Base-by-base conservation (phyloP, 1,284 basidiomycete genomes). In the Ganoderma sinense region DNA sequence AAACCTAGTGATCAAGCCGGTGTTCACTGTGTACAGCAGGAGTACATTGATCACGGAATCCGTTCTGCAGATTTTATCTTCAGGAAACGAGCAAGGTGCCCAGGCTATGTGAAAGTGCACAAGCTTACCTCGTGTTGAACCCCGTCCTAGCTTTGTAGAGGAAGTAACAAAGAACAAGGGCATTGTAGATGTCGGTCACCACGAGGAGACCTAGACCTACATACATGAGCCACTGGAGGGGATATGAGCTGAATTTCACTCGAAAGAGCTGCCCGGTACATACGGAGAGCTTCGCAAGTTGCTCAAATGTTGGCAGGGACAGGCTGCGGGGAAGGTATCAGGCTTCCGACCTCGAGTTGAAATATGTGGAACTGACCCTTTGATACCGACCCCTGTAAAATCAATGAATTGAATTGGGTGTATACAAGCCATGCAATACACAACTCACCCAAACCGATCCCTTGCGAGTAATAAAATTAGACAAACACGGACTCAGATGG, bases 141-240 rank as follows among this genome's bases (percentile, higher is more conserved):
- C 65, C 65, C 14, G 65, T 66, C n/a, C 58, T 58, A 7, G 43
- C 59, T 43, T 60, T 45, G 14, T 58, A 58, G 55, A 60, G 58
- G 10, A 41, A 39, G 43, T 66, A 51, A 26, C 59, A 51, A 4
- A 66, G 65, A 16, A 61, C 65, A 11, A 33, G 41, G 20, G 65
- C 45, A 13, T 20, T 55, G 26, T 55, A 55, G 13, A 3, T 11
- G 16, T 55, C 51, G 23, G 26, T 5, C 26, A 55, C 51, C 4
- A 55, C 51, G 3, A 55, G 29, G 51, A 7, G 10, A 13, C 26
- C 51, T 8, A 55, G 14, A 13, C 51, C 51, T 29, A 55, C 2
- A 13, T 55, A 55, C 51, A 55, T 29, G 26, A 55, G 26, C 51
- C 51, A 55, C 51, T 55, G 10, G 20, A 29, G 10, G 1, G 29